Base-by-base conservation (phyloP, 352 stramenopile species). In the Saprolegnia diclina region DNA sequence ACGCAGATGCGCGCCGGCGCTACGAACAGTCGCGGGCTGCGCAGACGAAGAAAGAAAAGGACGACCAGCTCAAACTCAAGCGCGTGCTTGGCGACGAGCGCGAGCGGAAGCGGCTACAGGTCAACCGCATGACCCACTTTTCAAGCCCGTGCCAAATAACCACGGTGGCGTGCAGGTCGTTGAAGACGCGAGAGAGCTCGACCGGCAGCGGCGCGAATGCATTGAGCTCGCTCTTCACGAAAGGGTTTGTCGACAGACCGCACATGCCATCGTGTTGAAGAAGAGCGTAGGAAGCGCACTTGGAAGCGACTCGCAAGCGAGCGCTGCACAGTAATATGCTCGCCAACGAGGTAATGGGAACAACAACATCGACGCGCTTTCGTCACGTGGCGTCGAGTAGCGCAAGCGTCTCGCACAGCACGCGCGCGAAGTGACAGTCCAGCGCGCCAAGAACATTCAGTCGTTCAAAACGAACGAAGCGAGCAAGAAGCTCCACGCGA, bases 371-470 rank as follows among this genome's bases (percentile, higher is more conserved):
- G 59, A 35, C 29, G 29, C 24, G 18, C 35, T 5, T 50, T 5
- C 13, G 50, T 57, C 26, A 19, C n/a, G 16, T 64, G 24, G 18
- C 24, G 19, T 13, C 44, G 22, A 13, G 16, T 61, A 69, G 63
- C 26, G 13, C 16, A 69, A 69, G 32, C 63, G 63, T 18, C 37
- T 69, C 14, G 18, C 32, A 19, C 24, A 26, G 18, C 63, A 69
- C 19, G 63, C 62, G 13, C 45, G 63, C 5, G 63, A 69, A 46
- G 38, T 52, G 14, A 69, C 53, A 5, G 63, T 69, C 18, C 19
- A 22, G 18, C 48, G 54, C 13, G 38, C 61, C 11, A 69, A 69
- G 37, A 69, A 69, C 21, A 52, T 69, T n/a, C 63, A 69, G 42
- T 19, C 42, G 40, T 62, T 54, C 22, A 46, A 61, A 21, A 69